These are phyloP conservation scores for Nicotiana attenuata DNA, from an alignment of 257 asterid genomes.

Conservation along the genomic window DNA sequence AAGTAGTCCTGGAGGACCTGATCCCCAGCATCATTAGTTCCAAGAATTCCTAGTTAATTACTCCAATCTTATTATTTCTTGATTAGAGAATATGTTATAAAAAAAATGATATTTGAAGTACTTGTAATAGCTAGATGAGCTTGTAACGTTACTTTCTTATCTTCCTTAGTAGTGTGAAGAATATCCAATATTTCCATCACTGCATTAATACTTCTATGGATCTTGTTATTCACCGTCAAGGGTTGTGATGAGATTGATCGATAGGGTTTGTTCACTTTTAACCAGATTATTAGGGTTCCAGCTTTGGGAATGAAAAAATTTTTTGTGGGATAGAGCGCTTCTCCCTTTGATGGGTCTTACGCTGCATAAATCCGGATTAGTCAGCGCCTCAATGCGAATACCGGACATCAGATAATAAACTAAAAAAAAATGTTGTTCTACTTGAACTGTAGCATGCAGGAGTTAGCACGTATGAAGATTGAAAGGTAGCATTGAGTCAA, in stretches of 20 bases:
- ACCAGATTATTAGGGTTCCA: too few relatives aligned
- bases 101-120: background rate
- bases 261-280: too few relatives aligned
- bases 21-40: slow-evolving; percentile 12
- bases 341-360: too few relatives aligned
- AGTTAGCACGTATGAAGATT: background rate
- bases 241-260: too few relatives aligned
- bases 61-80: background rate
- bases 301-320: too few relatives aligned
- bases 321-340: too few relatives aligned
- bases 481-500: background rate
- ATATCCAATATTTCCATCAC: background rate
- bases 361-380: too few relatives aligned
- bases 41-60: background rate
- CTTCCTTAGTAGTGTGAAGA: background rate
- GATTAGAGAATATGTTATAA: background rate
- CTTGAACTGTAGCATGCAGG: background rate
- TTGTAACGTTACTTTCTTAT: background rate
- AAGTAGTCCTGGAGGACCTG: slow-evolving; percentile 12
- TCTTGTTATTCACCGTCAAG: background rate
- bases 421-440: background rate
- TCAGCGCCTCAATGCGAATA: too few relatives aligned
- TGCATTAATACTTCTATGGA: background rate
- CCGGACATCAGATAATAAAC: too few relatives aligned
- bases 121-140: too few relatives aligned